A percentile compares a stretch with the other conserved stretches of the same genome.
Conservation (phyloP, 345 rosid genomes). For the Acer yangbiense region DNA sequence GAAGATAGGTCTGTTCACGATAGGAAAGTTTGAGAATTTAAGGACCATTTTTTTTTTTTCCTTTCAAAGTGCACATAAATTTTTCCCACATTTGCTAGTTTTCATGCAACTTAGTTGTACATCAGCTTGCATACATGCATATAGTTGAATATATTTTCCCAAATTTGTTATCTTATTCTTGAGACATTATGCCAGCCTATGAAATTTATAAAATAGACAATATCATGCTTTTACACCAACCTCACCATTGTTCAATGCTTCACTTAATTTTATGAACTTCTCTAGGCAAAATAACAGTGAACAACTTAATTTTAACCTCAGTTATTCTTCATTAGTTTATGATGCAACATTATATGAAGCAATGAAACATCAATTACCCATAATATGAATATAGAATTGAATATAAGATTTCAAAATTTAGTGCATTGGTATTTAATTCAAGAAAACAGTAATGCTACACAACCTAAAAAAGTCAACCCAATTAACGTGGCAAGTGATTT, state of each 20-base stretch:
- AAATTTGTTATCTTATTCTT: no score
- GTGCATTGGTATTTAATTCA: background rate
- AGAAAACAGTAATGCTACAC: background rate
- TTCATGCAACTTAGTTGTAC: background rate
- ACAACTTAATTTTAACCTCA: background rate
- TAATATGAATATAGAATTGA: background rate
- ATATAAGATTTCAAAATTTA: no score
- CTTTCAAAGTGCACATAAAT: background rate
- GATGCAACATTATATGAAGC: background rate
- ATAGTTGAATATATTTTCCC: background rate
- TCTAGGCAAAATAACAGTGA: background rate
- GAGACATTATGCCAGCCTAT: background rate
- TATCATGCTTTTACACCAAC: background rate
- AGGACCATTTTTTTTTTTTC: background rate
- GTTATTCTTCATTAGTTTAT: background rate
- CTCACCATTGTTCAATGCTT: background rate
- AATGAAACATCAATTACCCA: background rate
- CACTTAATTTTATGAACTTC: background rate
- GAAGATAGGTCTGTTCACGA: constrained; percentile 86
- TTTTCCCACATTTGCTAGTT: background rate
- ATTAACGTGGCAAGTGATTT: no score
- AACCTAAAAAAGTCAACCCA: no score
- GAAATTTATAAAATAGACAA: background rate
- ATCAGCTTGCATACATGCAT: background rate
- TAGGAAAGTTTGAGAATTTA: constrained; percentile 16